Conservation (phyloP, 306 rosid genomes). For the Vachellia collinsii region DNA sequence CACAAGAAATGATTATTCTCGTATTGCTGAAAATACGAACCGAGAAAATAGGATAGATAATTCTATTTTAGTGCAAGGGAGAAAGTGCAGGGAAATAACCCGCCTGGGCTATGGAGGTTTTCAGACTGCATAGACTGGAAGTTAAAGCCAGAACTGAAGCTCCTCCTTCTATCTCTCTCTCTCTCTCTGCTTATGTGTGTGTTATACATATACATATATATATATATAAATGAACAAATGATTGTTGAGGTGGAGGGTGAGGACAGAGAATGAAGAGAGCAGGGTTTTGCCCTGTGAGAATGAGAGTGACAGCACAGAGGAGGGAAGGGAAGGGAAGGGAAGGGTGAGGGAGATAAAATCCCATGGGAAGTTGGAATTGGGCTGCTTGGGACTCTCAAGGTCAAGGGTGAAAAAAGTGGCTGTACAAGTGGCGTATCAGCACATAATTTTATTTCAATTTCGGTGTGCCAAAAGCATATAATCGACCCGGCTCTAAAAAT, state of each 20-base stretch:
- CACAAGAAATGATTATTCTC: neutral
- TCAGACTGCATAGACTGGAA: slow-evolving; percentile 5
- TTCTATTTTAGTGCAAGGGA: neutral
- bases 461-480: slow-evolving; percentile 23
- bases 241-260: slow-evolving; percentile 14
- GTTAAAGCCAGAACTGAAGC: slow-evolving; percentile 14
- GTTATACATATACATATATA: neutral
- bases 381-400: neutral
- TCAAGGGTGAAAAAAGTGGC: slow-evolving; percentile 21
- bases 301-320: slow-evolving; percentile 39
- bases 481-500: no score
- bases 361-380: slow-evolving; percentile 16
- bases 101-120: slow-evolving; percentile 21
- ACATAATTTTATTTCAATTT: neutral
- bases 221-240: neutral
- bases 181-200: neutral
- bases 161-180: neutral
- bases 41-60: neutral
- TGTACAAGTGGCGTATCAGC: slow-evolving; percentile 43
- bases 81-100: slow-evolving; percentile 10
- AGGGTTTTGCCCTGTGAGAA: slow-evolving; percentile 39
- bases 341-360: slow-evolving; percentile 31
- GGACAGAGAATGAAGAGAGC: slow-evolving; percentile 35
- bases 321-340: slow-evolving; percentile 2
- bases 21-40: neutral